A percentile compares a stretch with the other conserved stretches of the same genome.
phyloP scores from a whole-genome alignment of 495 filamentous ascomycete genomes.

The Penicillium cosmopolitanum region DNA sequence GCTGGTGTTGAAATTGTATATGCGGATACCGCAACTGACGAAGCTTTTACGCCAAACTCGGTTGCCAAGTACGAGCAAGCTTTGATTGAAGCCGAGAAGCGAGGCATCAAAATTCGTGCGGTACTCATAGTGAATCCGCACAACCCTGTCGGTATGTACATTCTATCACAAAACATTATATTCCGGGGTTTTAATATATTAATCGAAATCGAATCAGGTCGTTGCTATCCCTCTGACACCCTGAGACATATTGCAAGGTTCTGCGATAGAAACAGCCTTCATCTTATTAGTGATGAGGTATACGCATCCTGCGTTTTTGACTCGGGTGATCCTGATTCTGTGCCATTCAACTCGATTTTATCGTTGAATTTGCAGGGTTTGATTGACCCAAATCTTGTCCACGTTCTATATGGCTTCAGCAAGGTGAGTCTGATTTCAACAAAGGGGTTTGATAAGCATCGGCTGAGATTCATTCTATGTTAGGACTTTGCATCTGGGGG shows the following conservation, averaged over 20 bases:
- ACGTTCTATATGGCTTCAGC: slow-evolving; percentile 62
- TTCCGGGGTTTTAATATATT: background rate
- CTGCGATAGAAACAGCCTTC: slow-evolving; percentile 56
- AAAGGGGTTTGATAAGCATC: background rate
- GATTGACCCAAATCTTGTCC: slow-evolving; percentile 54
- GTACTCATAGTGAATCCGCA: slow-evolving; percentile 44
- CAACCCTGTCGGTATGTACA: slow-evolving; percentile 45
- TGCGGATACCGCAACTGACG: slow-evolving; percentile 33
- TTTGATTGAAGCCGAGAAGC: slow-evolving; percentile 21
- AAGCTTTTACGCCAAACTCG: slow-evolving; percentile 32
- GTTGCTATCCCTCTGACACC: slow-evolving; percentile 55
- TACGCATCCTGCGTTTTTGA: slow-evolving; percentile 60
- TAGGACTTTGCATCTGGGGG: slow-evolving; percentile 60
- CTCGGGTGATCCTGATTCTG: slow-evolving; percentile 33
- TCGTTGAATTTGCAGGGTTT: slow-evolving; percentile 46
- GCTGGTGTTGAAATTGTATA: slow-evolving; percentile 41
- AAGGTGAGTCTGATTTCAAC: slow-evolving; percentile 37
- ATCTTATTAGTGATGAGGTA: slow-evolving; percentile 65
- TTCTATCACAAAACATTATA: background rate
- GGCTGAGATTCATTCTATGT: background rate
- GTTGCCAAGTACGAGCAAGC: slow-evolving; percentile 39
- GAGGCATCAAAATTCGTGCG: slow-evolving; percentile 26
- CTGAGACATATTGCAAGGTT: slow-evolving; percentile 53
- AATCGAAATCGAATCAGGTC: slow-evolving; percentile 29
- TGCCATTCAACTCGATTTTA: slow-evolving; percentile 55